Conservation (phyloP, 805 yeast species). For the Metschnikowia continentalis region DNA sequence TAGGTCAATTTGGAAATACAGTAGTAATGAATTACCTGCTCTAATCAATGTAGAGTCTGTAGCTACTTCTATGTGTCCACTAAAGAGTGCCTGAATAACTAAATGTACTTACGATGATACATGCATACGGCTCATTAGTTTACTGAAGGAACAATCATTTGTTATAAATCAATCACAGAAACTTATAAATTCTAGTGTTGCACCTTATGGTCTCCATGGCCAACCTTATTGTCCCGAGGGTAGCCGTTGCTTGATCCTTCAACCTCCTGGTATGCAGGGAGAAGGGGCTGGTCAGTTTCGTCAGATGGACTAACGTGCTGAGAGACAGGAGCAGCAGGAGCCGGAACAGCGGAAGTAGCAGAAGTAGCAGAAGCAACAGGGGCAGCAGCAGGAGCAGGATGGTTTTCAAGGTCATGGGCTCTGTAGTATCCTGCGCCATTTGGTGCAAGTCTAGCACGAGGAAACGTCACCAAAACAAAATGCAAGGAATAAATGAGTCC, state of each 20-base stretch:
- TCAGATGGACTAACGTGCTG: not conserved
- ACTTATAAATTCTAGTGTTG: not conserved
- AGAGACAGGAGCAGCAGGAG: not conserved
- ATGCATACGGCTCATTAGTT: too few relatives aligned
- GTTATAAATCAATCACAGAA: not conserved
- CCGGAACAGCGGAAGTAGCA: not conserved
- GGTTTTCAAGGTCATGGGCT: not conserved
- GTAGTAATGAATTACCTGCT: not conserved
- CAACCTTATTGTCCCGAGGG: not conserved
- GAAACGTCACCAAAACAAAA: slow-evolving; percentile 23
- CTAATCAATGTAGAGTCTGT: not conserved
- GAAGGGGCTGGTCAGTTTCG: not conserved
- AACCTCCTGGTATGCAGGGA: slow-evolving; percentile 1
- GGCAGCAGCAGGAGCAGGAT: not conserved
- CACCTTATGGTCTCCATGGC: slow-evolving; percentile 1
- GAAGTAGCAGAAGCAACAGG: not conserved
- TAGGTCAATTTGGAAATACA: slow-evolving; percentile 20
- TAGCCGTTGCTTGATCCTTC: not conserved
- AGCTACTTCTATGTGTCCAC: not conserved
- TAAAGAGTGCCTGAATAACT: not conserved
- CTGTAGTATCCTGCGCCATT: slow-evolving; percentile 2
- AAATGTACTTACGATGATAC: too few relatives aligned
- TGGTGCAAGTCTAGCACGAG: slow-evolving; percentile 10
- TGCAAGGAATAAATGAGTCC: slow-evolving; percentile 32
- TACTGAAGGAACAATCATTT: not conserved